A percentile compares a stretch with the other conserved stretches of the same genome.
phyloP scores from a whole-genome alignment of 768 basidiomycete genomes.

The Dentipellis sp. region DNA sequence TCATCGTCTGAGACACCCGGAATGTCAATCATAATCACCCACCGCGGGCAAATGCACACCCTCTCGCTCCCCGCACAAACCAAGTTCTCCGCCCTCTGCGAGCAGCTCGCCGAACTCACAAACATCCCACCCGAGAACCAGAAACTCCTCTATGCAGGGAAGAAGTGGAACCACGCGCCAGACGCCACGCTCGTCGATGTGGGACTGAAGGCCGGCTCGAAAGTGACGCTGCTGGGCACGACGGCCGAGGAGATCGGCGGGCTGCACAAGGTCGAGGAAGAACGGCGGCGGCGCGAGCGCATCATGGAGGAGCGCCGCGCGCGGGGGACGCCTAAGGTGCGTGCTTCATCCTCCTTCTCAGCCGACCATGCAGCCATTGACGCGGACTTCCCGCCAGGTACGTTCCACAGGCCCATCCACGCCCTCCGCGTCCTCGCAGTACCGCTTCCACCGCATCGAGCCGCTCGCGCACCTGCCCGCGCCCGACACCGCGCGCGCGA shows the following conservation, averaged over 20 bases:
- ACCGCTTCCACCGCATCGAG: constrained; percentile 56
- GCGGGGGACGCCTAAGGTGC: constrained; percentile 51
- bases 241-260: constrained; percentile 48
- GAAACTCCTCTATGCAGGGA: constrained; percentile 69
- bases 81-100: constrained; percentile 44
- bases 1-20: background rate
- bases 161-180: constrained; percentile 30
- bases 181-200: constrained; percentile 24
- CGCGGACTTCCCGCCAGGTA: constrained; percentile 26
- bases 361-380: background rate
- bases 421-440: constrained; percentile 21
- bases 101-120: constrained; percentile 51
- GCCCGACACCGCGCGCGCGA: constrained; percentile 42
- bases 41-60: constrained; percentile 2
- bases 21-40: background rate
- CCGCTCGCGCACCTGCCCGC: constrained; percentile 59
- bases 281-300: constrained; percentile 45
- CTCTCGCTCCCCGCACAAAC: constrained; percentile 2
- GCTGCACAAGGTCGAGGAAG: constrained; percentile 46
- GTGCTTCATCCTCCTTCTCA: constrained; percentile 3
- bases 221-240: constrained; percentile 63
- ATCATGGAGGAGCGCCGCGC: constrained; percentile 51
- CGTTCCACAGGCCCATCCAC: constrained; percentile 42
- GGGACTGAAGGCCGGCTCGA: constrained; percentile 57
- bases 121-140: constrained; percentile 55